phyloP scores from a whole-genome alignment of 768 basidiomycete species.

The Cyathus striatus region DNA sequence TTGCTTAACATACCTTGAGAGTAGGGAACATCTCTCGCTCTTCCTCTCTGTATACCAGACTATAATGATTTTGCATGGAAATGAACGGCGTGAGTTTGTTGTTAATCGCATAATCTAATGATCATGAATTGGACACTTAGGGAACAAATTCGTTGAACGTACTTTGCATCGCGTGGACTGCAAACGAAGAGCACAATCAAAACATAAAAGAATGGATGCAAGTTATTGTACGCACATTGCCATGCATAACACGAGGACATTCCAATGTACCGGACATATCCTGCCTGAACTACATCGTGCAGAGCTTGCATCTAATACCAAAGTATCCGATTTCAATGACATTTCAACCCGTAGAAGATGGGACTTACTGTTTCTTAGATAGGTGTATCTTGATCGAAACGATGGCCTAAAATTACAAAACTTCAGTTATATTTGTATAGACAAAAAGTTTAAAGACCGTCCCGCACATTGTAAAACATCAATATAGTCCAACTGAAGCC shows the following conservation, averaged over 20 bases:
- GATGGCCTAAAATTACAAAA: conserved; percentile 30
- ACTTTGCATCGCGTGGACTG: conserved; percentile 57
- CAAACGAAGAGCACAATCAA: not conserved
- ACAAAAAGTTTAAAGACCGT: not conserved
- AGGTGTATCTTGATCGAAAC: conserved; percentile 53
- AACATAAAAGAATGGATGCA: not conserved
- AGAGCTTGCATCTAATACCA: conserved; percentile 53
- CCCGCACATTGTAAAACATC: conserved; percentile 64
- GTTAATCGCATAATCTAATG: conserved; percentile 53
- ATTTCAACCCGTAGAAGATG: not conserved
- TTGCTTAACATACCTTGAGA: conserved; percentile 44
- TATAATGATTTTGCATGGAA: conserved; percentile 68
- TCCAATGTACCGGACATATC: conserved; percentile 56
- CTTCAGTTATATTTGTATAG: conserved; percentile 7
- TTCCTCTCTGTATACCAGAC: conserved; percentile 58
- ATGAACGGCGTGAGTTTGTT: conserved; percentile 59
- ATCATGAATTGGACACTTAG: not conserved
- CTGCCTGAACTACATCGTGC: conserved; percentile 59
- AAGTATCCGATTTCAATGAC: not conserved
- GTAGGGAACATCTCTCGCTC: conserved; percentile 62
- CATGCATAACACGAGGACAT: conserved; percentile 52
- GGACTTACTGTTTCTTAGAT: conserved; percentile 45
- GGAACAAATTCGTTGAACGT: conserved; percentile 6
- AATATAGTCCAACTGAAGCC: conserved; percentile 71
- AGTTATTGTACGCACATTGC: conserved; percentile 32